Evolutionary conservation across 2,329 filamentous ascomycete genomes (phyloP).

Genomic region (Aspergillus nomiae): DNA sequence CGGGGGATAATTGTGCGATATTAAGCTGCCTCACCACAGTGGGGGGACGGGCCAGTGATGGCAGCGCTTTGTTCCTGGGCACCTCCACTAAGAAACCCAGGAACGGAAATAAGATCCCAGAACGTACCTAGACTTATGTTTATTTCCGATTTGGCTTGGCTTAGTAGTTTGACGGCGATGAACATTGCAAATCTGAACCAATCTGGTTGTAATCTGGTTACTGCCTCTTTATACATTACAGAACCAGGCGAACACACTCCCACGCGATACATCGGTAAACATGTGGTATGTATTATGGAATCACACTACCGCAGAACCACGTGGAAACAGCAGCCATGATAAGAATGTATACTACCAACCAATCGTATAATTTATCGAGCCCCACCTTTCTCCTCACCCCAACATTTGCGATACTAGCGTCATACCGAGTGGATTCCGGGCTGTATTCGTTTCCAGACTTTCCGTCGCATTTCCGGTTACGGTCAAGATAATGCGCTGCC

Average conservation of each 20-base stretch:
- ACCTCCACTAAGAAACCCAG: neutral
- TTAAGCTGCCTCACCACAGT: neutral
- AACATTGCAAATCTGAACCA: neutral
- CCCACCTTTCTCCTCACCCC: constrained; percentile 17
- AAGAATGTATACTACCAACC: constrained; percentile 9
- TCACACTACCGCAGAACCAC: constrained; percentile 20
- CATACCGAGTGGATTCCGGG: constrained; percentile 3
- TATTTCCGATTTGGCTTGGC: neutral
- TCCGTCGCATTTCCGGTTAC: constrained; percentile 1
- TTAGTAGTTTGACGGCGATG: neutral
- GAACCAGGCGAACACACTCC: neutral
- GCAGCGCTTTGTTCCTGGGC: neutral
- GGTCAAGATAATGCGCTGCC: neutral
- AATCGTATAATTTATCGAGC: constrained; percentile 17
- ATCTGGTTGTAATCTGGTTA: neutral
- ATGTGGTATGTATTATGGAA: constrained; percentile 10
- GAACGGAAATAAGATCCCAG: neutral
- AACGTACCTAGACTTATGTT: neutral
- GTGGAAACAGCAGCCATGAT: constrained; percentile 22
- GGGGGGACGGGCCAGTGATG: neutral
- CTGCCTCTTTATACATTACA: neutral
- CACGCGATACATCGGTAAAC: constrained; percentile 5
- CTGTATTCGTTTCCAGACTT: neutral
- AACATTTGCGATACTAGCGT: constrained; percentile 18
- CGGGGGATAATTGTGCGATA: neutral